Evolutionary conservation across 169 alveolate genomes (phyloP), one percentile per base, ranked within the genome.

Genomic region (Plasmodium falciparum): DNA sequence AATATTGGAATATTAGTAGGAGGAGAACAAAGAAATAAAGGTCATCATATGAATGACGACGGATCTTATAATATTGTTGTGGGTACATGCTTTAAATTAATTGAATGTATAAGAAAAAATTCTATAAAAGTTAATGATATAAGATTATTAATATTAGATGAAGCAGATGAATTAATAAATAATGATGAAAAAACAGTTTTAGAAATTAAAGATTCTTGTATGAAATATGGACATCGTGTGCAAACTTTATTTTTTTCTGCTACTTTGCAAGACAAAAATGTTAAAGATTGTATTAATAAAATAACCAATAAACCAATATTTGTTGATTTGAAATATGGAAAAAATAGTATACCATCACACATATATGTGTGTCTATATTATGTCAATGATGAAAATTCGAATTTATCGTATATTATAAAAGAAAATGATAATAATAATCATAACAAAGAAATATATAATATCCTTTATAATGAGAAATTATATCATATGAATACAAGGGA

Each of bases 1-100:
- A 69, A 80, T 45, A 89, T 94, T 3, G 96, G 95, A 47, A 88
- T 94, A 13, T 65, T 94, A 63, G 93, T 94, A 49, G 96, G 96
- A 15, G 96, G 96, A 15, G 91, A 91, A 11, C 93, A 94, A 4
- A 90, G 72, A 65, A 78, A 61, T 29, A 88, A 69, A 69, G 96
- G 93, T 26, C 90, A 90, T 88, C 66, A 75, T 9, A 90, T 78
- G 7, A 92, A 49, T 2, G 11, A 39, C 47, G 39, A 50, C 2
- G 47, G 58, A 3, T 24, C 26, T 15, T 50, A 58, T 54, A 80
- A 80, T 24, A 80, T 80, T n/a, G 17, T 80, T 39, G 83, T 80
- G n/a, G 50, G 90, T 47, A 80, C 90, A 15, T 80, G 83, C 13
- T 80, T 67, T 49, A 80, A 80, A 80, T 49, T 80, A 52, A 49